Base-by-base conservation (phyloP, 352 stramenopile genomes). In the Phytophthora sojae region DNA sequence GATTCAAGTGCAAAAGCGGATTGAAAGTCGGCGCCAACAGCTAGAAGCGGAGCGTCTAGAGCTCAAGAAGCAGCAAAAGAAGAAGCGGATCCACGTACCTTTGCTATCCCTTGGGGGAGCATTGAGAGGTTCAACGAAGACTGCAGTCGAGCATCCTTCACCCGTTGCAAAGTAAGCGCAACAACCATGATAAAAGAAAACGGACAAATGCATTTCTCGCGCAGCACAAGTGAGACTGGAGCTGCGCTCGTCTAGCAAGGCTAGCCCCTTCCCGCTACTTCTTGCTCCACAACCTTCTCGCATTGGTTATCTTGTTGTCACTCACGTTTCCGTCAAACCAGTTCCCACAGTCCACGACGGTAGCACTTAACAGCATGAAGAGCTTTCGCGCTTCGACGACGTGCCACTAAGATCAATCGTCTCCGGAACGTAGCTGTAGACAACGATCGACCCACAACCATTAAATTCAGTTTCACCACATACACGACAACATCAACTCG, bases 361-460 rank as follows among this genome's bases (percentile, higher is more conserved):
- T 19, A 64, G 47, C 57, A 63, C 39, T 85, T 82, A 96, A 78
- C 89, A 96, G 80, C 88, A 95, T 29, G 77, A 80, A 63, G 67
- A 87, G 75, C 75, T 91, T 59, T 93, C 80, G 14, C 69, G 88
- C 69, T 94, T 94, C 56, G 79, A 60, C n/a, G 84, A 67, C 25
- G 87, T 80, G 54, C 89, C 81, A 67, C 87, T 96, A 61, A 96
- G 67, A 69, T 96, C 89, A 53, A 96, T 96, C 58, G 89, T 96
- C 73, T 94, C 89, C 2, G 89, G 89, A 50, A 96, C 87, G 57
- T 92, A 94, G 61, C 86, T 94, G 61, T 49, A 71, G 26, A 39
- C 32, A 39, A 19, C 19, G 3, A n/a, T 11, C 45, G 67, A 17
- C 14, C 56, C 63, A 61, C 35, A 12, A 44, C 37, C 45, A 57